phyloP scores from a whole-genome alignment of 371 early-diverging fungal genomes.

The Zancudomyces culisetae region DNA sequence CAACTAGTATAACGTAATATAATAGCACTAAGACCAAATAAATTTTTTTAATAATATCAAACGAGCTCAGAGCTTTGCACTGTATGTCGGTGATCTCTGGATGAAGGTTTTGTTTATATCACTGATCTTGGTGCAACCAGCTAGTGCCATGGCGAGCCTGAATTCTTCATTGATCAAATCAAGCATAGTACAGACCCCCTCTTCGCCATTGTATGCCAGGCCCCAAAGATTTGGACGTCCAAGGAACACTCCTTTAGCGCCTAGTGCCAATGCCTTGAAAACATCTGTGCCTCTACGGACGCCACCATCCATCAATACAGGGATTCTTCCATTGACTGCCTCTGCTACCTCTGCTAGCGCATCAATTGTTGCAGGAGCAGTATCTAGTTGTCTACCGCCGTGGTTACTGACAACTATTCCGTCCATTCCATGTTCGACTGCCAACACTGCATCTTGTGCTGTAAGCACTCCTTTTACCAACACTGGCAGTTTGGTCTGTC shows the following conservation, averaged over 20 bases:
- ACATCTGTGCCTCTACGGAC: constrained; percentile 78
- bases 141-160: constrained; percentile 49
- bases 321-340: constrained; percentile 39
- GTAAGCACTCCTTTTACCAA: constrained; percentile 80
- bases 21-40: background rate
- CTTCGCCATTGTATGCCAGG: constrained; percentile 22
- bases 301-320: constrained; percentile 83
- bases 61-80: background rate
- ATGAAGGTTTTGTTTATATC: constrained; percentile 17
- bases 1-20: background rate
- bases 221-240: constrained; percentile 65
- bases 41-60: background rate
- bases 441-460: constrained; percentile 75
- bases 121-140: constrained; percentile 12
- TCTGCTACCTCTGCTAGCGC: constrained; percentile 61
- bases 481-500: constrained; percentile 63
- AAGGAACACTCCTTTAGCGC: constrained; percentile 80
- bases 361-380: constrained; percentile 54
- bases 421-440: constrained; percentile 51
- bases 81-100: background rate
- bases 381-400: constrained; percentile 88
- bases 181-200: constrained; percentile 20
- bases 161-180: constrained; percentile 34
- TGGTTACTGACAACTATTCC: constrained; percentile 88
- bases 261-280: constrained; percentile 82